Evolutionary conservation across 768 basidiomycete genomes (phyloP).

Genomic region (Roridomyces roridus): DNA sequence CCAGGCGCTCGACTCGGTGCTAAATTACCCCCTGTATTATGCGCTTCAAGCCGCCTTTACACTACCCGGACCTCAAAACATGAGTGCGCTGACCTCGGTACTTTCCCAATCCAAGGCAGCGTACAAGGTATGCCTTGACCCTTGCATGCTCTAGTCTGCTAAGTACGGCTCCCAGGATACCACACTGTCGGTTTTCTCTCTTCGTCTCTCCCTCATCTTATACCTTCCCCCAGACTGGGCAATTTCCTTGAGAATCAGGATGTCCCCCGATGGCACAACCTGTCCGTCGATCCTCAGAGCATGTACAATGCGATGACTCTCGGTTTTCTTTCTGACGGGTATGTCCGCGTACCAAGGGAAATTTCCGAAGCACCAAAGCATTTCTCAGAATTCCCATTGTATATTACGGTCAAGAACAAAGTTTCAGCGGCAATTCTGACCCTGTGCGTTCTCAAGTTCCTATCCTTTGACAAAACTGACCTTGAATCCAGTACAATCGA

Average conservation of each 20-base stretch:
- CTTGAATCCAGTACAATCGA: conserved; percentile 65
- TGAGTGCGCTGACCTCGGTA: conserved; percentile 57
- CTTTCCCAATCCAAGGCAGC: conserved; percentile 58
- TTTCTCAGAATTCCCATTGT: conserved; percentile 66
- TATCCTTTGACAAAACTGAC: not conserved
- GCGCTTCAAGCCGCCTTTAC: conserved; percentile 68
- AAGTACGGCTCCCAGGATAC: conserved; percentile 12
- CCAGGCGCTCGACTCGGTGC: conserved; percentile 66
- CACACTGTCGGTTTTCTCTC: conserved; percentile 5
- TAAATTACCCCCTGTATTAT: conserved; percentile 75
- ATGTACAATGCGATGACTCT: conserved; percentile 79
- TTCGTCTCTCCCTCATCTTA: not conserved
- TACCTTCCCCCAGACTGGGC: conserved; percentile 44
- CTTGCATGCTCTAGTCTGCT: conserved; percentile 5
- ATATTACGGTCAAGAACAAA: conserved; percentile 84
- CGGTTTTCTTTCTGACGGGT: conserved; percentile 77
- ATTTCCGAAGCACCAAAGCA: not conserved
- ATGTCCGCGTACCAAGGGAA: not conserved
- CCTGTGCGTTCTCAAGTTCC: conserved; percentile 51
- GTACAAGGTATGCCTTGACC: conserved; percentile 46
- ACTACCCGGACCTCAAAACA: conserved; percentile 74
- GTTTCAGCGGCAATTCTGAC: conserved; percentile 66
- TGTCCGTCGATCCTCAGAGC: conserved; percentile 75
- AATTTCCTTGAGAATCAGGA: conserved; percentile 87
- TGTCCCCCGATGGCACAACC: conserved; percentile 73